Evolutionary conservation across 1,284 basidiomycete genomes (phyloP), one percentile per base, ranked within the genome.

Genomic region (Xerocomus amazonicus): DNA sequence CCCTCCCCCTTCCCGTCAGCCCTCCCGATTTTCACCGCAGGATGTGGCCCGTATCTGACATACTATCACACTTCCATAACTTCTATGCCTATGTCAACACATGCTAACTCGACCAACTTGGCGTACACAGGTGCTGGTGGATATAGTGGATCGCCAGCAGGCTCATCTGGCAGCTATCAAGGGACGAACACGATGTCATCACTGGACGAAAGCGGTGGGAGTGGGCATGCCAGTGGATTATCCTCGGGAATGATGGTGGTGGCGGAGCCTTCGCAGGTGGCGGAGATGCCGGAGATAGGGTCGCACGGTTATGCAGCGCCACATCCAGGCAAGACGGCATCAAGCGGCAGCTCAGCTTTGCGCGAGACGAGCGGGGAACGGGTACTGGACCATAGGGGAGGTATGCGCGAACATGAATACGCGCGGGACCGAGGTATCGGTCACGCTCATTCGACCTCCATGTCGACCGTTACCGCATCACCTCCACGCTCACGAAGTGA

Each of bases 401-500:
- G 28, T 17, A 6, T 2, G 6, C 43, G 28, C 23, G 47, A 34
- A 16, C 40, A 32, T 4, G 47, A 23, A 14, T 35, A 17, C 3
- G 16, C 26, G 10, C 48, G 29, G 9, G 38, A 28, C 9, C 56
- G 33, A 6, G 38, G 38, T 14, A 0, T 29, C 0, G 3, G 44
- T 6, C 61, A 62, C 16, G 35, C 48, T 32, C 52, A 66, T 39
- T 64, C 65, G 6, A 29, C 51, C 16, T 69, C 63, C 6, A 6
- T 63, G 13, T 63, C 63, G 8, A 65, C 67, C 19, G 47, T 65
- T 5, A 60, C 56, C 10, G 59, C 45, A 2, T 64, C 66, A 7
- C 46, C 67, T 3, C 52, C 45, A 4, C 56, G 43, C 27, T 26
- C 16, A 38, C 61, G 26, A 38, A 43, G 32, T 29, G 43, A 36